Evolutionary conservation across 1,139 yeast genomes (phyloP).

Genomic region (Yamadazyma trypodendri): DNA sequence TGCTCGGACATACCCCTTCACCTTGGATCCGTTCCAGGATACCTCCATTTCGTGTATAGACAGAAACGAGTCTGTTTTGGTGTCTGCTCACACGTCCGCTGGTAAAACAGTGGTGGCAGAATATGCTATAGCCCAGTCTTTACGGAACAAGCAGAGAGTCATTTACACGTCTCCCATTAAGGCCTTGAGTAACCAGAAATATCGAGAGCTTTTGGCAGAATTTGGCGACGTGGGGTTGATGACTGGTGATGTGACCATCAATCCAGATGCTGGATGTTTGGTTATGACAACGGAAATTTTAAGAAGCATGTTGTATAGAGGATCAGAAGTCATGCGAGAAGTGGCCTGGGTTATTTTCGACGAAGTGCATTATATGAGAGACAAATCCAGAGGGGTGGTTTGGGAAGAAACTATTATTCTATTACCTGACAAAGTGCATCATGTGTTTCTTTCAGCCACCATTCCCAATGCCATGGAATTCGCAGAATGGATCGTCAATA

Average conservation of each 20-base stretch:
- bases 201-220: conserved; percentile 86
- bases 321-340: conserved; percentile 93
- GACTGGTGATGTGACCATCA: conserved; percentile 98
- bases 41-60: conserved; percentile 94
- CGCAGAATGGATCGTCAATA: conserved; percentile 97
- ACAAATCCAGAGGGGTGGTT: conserved; percentile 95
- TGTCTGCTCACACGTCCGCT: conserved; percentile 98
- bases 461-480: conserved; percentile 98
- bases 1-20: conserved; percentile 89
- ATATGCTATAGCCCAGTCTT: conserved; percentile 94
- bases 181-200: conserved; percentile 94
- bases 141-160: conserved; percentile 87
- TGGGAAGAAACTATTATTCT: conserved; percentile 99
- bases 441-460: conserved; percentile 89
- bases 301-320: conserved; percentile 88
- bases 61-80: conserved; percentile 91
- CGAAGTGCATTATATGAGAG: conserved; percentile 96
- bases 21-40: conserved; percentile 93
- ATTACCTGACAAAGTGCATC: conserved; percentile 90
- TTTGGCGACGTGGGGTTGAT: conserved; percentile 96
- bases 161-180: conserved; percentile 97
- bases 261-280: conserved; percentile 94
- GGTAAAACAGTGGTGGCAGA: conserved; percentile 99
- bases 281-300: conserved; percentile 98
- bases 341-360: conserved; percentile 96